Percentiles rank a stretch among this genome's conserved stretches.
Evolutionary conservation across 164 flowering plant genomes (phyloP).

Genomic region (Taxillus chinensis): DNA sequence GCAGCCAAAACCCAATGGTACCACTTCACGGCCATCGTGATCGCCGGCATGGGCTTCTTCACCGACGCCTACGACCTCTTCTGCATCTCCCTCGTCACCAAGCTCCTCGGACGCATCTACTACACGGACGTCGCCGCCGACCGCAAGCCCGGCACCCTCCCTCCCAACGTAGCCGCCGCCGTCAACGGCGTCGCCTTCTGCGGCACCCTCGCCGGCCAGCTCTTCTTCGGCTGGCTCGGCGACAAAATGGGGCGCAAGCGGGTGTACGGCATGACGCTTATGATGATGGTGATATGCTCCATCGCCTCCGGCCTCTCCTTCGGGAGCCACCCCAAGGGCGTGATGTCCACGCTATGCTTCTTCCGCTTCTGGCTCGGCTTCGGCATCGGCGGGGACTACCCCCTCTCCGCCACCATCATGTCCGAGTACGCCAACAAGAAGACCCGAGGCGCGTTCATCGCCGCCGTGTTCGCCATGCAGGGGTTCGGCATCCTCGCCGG

Average conservation of each 20-base stretch:
- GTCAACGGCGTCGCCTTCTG: slow-evolving; percentile 29
- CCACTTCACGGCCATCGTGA: slow-evolving; percentile 33
- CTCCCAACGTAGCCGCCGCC: slow-evolving; percentile 24
- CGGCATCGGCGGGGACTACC: slow-evolving; percentile 19
- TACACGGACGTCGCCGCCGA: slow-evolving; percentile 10
- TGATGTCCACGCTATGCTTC: slow-evolving; percentile 21
- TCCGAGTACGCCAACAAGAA: slow-evolving; percentile 18
- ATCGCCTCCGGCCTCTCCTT: slow-evolving; percentile 25
- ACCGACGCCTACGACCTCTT: slow-evolving; percentile 37
- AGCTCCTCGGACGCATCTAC: slow-evolving; percentile 21
- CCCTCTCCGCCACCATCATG: slow-evolving; percentile 20
- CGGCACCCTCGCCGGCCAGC: slow-evolving; percentile 28
- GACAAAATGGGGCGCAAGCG: slow-evolving; percentile 26
- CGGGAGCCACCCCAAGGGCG: slow-evolving; percentile 8
- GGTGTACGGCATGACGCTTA: slow-evolving; percentile 25
- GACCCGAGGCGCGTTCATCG: slow-evolving; percentile 17
- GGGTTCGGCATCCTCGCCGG: slow-evolving; percentile 19
- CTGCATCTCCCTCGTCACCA: slow-evolving; percentile 27
- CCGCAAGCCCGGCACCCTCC: slow-evolving; percentile 22
- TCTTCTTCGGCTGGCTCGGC: slow-evolving; percentile 26
- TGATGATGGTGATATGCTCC: slow-evolving; percentile 23
- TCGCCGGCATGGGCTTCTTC: slow-evolving; percentile 39
- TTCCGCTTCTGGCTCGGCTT: slow-evolving; percentile 22
- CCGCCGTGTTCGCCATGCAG: slow-evolving; percentile 19
- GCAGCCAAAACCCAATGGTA: slow-evolving; percentile 26